Evolutionary conservation across 2,329 filamentous ascomycete genomes (phyloP).

Genomic region (Lanzia echinophila): DNA sequence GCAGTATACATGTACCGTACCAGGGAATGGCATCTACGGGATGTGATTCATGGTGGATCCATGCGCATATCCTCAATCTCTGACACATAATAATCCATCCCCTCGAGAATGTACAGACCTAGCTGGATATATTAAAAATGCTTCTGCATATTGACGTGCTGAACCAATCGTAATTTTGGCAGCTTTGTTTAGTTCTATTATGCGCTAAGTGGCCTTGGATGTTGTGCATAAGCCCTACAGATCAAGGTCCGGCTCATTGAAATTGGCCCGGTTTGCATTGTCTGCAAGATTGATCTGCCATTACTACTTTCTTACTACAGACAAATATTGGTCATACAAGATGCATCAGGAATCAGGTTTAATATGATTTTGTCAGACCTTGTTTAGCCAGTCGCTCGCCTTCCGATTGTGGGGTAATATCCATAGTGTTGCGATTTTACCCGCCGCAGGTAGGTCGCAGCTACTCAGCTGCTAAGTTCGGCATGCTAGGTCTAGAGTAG

Average conservation of each 20-base stretch:
- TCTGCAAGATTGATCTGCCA: not conserved
- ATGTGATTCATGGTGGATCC: not conserved
- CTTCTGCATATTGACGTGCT: not conserved
- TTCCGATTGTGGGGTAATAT: not conserved
- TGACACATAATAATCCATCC: conserved; percentile 4
- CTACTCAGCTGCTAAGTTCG: no score
- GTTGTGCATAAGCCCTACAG: conserved; percentile 8
- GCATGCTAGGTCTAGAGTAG: no score
- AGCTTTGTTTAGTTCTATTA: not conserved
- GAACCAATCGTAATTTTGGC: not conserved
- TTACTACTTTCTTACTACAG: not conserved
- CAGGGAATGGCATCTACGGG: no score
- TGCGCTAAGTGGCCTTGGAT: no score
- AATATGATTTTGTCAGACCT: not conserved
- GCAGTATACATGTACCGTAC: no score
- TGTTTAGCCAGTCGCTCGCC: not conserved
- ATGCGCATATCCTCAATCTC: not conserved
- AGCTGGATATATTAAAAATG: not conserved
- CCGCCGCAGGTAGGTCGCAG: no score
- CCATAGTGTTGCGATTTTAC: not conserved
- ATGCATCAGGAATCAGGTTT: not conserved
- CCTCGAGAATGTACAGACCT: not conserved
- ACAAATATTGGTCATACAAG: not conserved
- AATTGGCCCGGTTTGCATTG: not conserved
- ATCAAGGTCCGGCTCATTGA: not conserved